Evolutionary conservation across 192 early-diverging fungal species (phyloP).

Genomic region (Backusella luteola): DNA sequence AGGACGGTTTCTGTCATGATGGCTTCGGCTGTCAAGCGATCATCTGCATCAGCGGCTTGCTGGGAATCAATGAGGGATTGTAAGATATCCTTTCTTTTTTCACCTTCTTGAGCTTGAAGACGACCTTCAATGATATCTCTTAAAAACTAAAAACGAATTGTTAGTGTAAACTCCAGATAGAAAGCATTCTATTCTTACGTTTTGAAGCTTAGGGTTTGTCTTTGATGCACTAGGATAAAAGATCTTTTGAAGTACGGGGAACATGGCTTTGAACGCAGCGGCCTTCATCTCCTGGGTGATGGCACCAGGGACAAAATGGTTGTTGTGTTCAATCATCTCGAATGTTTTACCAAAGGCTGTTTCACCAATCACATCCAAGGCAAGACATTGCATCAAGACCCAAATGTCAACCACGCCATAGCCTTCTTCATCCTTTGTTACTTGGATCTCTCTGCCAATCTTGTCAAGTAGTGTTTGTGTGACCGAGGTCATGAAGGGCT

Average conservation of each 20-base stretch:
- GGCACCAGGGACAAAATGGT: conserved; percentile 38
- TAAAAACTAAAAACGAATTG: conserved; percentile 19
- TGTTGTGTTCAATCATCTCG: conserved; percentile 43
- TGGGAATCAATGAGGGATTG: conserved; percentile 47
- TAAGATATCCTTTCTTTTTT: conserved; percentile 39
- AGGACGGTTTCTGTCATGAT: conserved; percentile 39
- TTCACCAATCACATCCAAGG: conserved; percentile 54
- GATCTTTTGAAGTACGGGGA: neutral
- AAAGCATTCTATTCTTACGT: neutral
- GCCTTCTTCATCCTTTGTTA: conserved; percentile 12
- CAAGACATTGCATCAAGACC: conserved; percentile 24
- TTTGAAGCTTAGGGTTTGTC: conserved; percentile 1
- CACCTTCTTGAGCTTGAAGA: neutral
- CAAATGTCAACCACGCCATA: conserved; percentile 38
- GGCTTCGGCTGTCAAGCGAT: conserved; percentile 39
- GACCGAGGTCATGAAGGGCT: conserved; percentile 37
- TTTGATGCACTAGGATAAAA: neutral
- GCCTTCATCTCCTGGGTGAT: conserved; percentile 15
- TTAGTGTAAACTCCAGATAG: too few relatives aligned
- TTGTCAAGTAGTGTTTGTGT: conserved; percentile 26
- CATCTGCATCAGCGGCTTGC: conserved; percentile 21
- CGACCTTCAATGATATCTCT: conserved; percentile 18
- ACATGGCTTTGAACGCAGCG: neutral
- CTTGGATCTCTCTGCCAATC: conserved; percentile 29
- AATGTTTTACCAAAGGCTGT: conserved; percentile 52